These are phyloP conservation scores for Lolium perenne DNA, from an alignment of 176 grass and related monocot species.

Conservation along the genomic window DNA sequence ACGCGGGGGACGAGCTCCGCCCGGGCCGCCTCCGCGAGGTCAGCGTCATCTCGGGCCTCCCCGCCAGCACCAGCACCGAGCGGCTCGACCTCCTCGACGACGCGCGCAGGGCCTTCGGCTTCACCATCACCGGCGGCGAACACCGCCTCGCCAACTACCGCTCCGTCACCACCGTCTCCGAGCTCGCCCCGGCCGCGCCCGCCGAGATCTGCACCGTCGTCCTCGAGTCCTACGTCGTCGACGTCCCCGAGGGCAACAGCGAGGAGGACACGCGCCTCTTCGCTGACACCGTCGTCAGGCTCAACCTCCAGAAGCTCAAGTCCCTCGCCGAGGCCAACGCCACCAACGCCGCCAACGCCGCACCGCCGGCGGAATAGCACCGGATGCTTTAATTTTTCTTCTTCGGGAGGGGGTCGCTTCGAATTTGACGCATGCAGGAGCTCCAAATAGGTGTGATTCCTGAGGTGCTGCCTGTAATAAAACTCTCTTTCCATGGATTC, in stretches of 20 bases:
- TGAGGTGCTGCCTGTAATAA: slow-evolving; percentile 63
- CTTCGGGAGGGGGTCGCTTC: slow-evolving; percentile 30
- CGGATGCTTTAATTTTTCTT: slow-evolving; percentile 42
- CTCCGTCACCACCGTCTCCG: slow-evolving; percentile 79
- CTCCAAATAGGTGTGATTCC: slow-evolving; percentile 45
- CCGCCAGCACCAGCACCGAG: slow-evolving; percentile 93
- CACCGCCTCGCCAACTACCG: slow-evolving; percentile 89
- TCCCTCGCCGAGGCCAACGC: slow-evolving; percentile 77
- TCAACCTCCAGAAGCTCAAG: slow-evolving; percentile 99
- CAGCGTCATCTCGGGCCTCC: slow-evolving; percentile 91
- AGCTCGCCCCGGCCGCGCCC: slow-evolving; percentile 44
- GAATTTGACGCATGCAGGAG: slow-evolving; percentile 41
- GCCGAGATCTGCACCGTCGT: slow-evolving; percentile 85
- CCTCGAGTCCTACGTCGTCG: slow-evolving; percentile 90
- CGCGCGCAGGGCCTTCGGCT: slow-evolving; percentile 59
- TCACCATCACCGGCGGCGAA: slow-evolving; percentile 94
- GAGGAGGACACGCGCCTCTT: slow-evolving; percentile 95
- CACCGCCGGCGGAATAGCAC: slow-evolving; percentile 37
- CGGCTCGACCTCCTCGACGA: slow-evolving; percentile 90
- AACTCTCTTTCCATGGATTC: slow-evolving; percentile 40
- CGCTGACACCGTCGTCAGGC: slow-evolving; percentile 90
- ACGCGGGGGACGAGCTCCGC: slow-evolving; percentile 56
- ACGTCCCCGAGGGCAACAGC: slow-evolving; percentile 89
- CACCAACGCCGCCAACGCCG: slow-evolving; percentile 30
- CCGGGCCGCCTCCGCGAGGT: slow-evolving; percentile 82